Evolutionary conservation across 345 rosid species (phyloP).

Genomic region (Sisymbrium irio): DNA sequence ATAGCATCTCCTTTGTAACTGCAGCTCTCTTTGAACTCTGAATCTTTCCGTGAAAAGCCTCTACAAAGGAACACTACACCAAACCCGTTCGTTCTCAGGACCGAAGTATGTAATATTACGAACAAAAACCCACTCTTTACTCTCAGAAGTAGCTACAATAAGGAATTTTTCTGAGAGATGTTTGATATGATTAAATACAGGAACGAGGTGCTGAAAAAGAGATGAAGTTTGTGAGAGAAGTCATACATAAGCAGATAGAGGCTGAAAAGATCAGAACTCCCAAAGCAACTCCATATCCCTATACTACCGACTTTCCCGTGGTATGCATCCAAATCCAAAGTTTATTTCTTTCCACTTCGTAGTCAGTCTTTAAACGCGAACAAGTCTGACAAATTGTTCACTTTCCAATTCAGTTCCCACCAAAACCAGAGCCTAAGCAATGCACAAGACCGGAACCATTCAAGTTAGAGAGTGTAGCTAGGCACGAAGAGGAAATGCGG

Average conservation of each 20-base stretch:
- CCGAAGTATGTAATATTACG: background rate
- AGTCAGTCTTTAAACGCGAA: background rate
- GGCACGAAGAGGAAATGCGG: slow-evolving; percentile 70
- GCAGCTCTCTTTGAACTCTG: background rate
- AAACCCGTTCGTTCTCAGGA: background rate
- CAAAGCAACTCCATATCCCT: slow-evolving; percentile 78
- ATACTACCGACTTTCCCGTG: slow-evolving; percentile 58
- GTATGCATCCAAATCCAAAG: background rate
- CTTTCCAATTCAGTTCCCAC: slow-evolving; percentile 50
- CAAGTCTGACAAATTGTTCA: background rate
- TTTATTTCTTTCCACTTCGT: background rate
- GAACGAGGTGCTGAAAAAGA: slow-evolving; percentile 4
- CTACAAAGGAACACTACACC: slow-evolving; percentile 1
- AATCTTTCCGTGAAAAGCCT: background rate
- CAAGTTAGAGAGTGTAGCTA: slow-evolving; percentile 64
- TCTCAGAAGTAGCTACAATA: background rate
- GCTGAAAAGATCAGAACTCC: background rate
- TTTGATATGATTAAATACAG: background rate
- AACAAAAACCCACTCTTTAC: background rate
- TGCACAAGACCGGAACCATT: slow-evolving; percentile 76
- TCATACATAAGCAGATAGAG: background rate
- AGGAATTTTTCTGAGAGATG: background rate
- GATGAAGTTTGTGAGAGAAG: background rate
- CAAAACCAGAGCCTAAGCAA: slow-evolving; percentile 70
- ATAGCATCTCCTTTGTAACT: background rate